Base-by-base conservation (phyloP, 129 eudicot genomes). In the Lactuca saligna region DNA sequence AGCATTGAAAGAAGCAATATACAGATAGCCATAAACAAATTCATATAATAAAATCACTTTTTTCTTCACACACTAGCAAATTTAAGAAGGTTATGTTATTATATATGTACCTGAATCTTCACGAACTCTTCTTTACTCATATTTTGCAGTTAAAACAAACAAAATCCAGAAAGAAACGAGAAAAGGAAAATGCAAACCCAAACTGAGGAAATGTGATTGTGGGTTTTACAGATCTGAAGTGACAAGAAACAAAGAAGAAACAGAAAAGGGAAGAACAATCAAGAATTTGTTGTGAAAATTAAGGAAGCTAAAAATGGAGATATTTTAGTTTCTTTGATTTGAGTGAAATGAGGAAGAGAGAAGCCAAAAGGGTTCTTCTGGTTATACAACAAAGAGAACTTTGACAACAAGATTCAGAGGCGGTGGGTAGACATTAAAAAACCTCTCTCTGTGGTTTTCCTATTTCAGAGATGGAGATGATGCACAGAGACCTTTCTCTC, bases 71-170 rank as follows among this genome's bases (percentile, higher is more conserved):
- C 57, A 71, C 39, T 11, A 65, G 46, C 29, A 77, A 70, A 61
- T 46, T 25, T 70, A 44, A 54, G 50, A 15, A 60, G 33, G 56
- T 35, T 38, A 59, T 42, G 41, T 29, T 51, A 50, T 35, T 38
- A 59, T 42, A 34, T 29, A 57, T 34, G 70, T 84, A 91, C 98
- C 98, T 92, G 96, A 83, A 86, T 84, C 98, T 89, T 92, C 85
- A 92, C 81, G 54, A 92, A 84, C 90, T 92, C 98, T 86, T 92
- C 96, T 84, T 92, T 92, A 74, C 96, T 92, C 98, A 92, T 92
- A 31, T 65, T 65, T 78, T 34, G 65, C 29, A 63, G 69, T 42
- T 17, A 49, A 38, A 61, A 61, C 65, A 69, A 72, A 51, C 16
- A 62, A 68, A 66, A 13, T 62, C 63, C 79, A 61, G 33, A 38